Base-by-base conservation (phyloP, 2,329 filamentous ascomycete genomes). In the Clarireedia homoeocarpa region DNA sequence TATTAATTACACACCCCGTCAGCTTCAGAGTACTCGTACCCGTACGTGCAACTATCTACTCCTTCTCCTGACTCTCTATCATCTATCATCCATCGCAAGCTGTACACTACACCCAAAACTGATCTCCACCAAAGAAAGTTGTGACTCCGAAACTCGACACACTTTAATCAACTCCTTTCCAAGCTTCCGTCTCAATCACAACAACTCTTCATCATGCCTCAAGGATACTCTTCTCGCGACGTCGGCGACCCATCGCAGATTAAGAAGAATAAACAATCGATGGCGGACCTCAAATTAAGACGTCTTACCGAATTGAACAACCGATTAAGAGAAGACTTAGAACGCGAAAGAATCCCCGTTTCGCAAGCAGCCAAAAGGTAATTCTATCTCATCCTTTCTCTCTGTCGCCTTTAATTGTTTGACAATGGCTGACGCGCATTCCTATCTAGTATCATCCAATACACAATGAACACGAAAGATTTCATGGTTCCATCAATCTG, bases 401-500 rank as follows among this genome's bases (percentile, higher is more conserved):
- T 14, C 20, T 26, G 9, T 27, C n/a, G 15, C 14, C 27, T 45
- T 47, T 15, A n/a, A 20, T 42, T 59, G 12, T 6, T 17, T n/a
- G 10, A 36, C 17, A 24, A 47, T 59, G 45, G 60, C 55, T 52
- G 12, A 48, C 40, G 17, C 26, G 38, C 63, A 57, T 52, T 30
- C 20, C 23, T 10, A 30, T 50, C 14, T 50, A 99, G 94, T 73
- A 88, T 97, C 72, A 97, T 97, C 72, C 89, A 90, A 66, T 97
- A 97, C 77, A 97, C 92, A 75, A 95, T 95, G 74, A 91, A 89
- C 74, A 96, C 94, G 66, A 88, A 92, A 74, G 94, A 99, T 73
- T 97, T 95, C 78, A 97, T 99, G 94, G 91, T 97, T 90, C 67
- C 67, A 51, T 95, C 91, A 53, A 89, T 95, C 73, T 99, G 94